Percentiles rank a stretch among this genome's conserved stretches.
Evolutionary conservation across 371 early-diverging fungal genomes (phyloP).

Genomic region (Amoeboradix gromovi): DNA sequence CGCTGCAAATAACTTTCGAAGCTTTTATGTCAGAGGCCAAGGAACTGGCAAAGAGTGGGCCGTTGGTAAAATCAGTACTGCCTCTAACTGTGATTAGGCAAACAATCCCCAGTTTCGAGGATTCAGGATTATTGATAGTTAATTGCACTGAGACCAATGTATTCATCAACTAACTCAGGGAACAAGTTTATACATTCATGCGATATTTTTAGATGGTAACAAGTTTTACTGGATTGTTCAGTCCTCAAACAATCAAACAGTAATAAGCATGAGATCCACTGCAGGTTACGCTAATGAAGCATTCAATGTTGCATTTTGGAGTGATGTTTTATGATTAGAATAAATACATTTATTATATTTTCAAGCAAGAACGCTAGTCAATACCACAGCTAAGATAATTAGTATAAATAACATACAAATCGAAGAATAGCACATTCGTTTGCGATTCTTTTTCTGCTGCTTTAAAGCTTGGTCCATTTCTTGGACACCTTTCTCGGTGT

Average conservation of each 20-base stretch:
- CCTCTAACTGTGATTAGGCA: neutral
- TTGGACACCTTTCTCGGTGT: constrained; percentile 36
- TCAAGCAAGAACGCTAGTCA: neutral
- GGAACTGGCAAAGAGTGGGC: neutral
- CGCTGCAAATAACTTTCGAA: neutral
- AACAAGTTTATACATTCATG: neutral
- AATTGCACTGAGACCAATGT: neutral
- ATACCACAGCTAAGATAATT: neutral
- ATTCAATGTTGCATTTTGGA: neutral
- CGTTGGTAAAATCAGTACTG: neutral
- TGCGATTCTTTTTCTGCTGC: constrained; percentile 36
- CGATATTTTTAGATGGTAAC: neutral
- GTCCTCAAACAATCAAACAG: neutral
- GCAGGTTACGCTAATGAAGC: neutral
- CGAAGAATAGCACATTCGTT: constrained; percentile 8
- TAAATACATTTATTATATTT: neutral
- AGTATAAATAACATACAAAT: neutral
- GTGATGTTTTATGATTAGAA: neutral
- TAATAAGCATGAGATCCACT: neutral
- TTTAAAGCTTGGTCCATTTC: constrained; percentile 34
- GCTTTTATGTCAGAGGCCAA: neutral
- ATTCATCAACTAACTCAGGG: neutral
- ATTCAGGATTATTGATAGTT: neutral
- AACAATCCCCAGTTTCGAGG: neutral
- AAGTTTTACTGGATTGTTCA: neutral